Conservation (phyloP, 2,329 filamentous ascomycete species). For the Coniella vitis region DNA sequence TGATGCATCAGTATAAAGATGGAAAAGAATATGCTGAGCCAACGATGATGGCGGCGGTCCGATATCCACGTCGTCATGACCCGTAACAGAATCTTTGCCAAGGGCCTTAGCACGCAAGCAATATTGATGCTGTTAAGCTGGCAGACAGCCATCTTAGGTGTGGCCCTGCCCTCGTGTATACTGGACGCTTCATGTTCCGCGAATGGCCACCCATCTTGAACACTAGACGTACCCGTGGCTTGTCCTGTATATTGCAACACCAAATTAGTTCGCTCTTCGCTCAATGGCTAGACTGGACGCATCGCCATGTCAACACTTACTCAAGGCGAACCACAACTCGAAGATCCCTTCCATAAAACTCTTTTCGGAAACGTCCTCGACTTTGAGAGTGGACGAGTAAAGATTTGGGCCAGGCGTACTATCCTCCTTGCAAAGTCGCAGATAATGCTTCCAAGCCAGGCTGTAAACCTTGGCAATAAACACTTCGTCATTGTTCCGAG, state of each 20-base stretch:
- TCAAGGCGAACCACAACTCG: conserved; percentile 38
- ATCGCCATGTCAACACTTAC: conserved; percentile 27
- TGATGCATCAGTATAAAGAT: conserved; percentile 38
- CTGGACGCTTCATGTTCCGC: no score
- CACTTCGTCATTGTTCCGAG: not conserved
- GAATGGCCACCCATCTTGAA: no score
- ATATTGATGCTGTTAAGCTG: conserved; percentile 39
- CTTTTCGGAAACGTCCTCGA: conserved; percentile 23
- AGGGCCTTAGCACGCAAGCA: conserved; percentile 28
- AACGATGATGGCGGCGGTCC: conserved; percentile 23
- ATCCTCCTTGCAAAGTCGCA: conserved; percentile 10
- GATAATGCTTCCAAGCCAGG: conserved; percentile 22
- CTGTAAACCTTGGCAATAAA: conserved; percentile 26
- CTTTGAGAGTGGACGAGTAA: conserved; percentile 1
- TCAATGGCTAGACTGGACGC: not conserved
- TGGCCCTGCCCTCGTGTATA: not conserved
- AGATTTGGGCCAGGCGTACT: not conserved
- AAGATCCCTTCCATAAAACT: conserved; percentile 35
- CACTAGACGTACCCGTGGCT: conserved; percentile 20
- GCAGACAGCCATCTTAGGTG: conserved; percentile 38
- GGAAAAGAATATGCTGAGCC: conserved; percentile 32
- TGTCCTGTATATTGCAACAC: conserved; percentile 31
- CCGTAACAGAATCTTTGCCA: conserved; percentile 27
- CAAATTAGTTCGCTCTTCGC: not conserved
- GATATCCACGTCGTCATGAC: conserved; percentile 29